Conservation (phyloP, 2,329 filamentous ascomycete genomes). For the Botrytis porri region DNA sequence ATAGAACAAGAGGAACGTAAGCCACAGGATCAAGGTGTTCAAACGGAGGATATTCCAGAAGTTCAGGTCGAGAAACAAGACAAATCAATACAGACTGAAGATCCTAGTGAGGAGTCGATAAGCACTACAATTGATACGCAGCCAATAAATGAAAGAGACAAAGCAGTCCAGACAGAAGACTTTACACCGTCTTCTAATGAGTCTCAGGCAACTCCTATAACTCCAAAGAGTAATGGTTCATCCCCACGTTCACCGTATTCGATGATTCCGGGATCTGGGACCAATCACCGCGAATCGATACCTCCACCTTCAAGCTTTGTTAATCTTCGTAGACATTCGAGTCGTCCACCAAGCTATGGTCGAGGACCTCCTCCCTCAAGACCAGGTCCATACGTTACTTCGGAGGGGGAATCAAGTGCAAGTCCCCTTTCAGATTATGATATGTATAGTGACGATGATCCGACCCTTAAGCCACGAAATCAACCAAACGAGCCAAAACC, state of each 20-base stretch:
- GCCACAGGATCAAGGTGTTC: constrained; percentile 31
- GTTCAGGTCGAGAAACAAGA: constrained; percentile 24
- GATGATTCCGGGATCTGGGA: background rate
- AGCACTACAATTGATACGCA: background rate
- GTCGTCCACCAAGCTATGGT: background rate
- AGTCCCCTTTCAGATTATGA: constrained; percentile 58
- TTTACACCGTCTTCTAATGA: constrained; percentile 17
- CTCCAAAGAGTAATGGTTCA: constrained; percentile 27
- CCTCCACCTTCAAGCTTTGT: constrained; percentile 24
- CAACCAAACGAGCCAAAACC: constrained; percentile 26
- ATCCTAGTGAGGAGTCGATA: constrained; percentile 10
- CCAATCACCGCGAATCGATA: constrained; percentile 13
- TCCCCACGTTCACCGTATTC: constrained; percentile 15
- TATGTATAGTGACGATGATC: constrained; percentile 57
- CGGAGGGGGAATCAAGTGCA: constrained; percentile 55
- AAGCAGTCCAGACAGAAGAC: constrained; percentile 31
- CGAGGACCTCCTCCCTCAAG: constrained; percentile 27
- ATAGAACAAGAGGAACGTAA: constrained; percentile 41
- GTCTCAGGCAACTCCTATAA: constrained; percentile 31
- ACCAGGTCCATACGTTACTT: constrained; percentile 37
- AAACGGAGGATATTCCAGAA: constrained; percentile 30
- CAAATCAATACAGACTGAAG: constrained; percentile 33
- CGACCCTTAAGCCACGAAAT: constrained; percentile 49
- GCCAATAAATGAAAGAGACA: constrained; percentile 28
- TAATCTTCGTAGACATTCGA: background rate